Conservation (phyloP, 345 rosid species). For the Bruguiera parviflora region DNA sequence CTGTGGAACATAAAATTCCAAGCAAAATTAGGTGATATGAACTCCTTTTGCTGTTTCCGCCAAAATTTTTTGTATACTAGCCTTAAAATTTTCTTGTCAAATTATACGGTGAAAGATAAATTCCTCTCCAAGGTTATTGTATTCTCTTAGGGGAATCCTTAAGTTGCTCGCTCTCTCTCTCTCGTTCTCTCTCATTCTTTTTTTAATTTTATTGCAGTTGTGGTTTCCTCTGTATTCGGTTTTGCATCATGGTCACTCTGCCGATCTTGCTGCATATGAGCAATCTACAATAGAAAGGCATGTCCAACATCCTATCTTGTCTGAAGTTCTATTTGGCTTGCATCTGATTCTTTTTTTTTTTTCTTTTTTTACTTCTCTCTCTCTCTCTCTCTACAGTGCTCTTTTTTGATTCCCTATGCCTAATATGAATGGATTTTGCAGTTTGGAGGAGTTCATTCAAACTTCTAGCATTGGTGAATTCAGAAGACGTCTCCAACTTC, state of each 20-base stretch:
- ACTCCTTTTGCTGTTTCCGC: too few species aligned
- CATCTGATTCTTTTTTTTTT: not conserved
- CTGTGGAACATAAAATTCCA: too few species aligned
- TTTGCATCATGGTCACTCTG: slow-evolving; percentile 46
- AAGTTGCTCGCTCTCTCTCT: not conserved
- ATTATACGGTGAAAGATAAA: too few species aligned
- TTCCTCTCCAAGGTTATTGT: too few species aligned
- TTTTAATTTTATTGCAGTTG: slow-evolving; percentile 54
- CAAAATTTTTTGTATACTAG: too few species aligned
- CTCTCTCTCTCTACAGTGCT: not conserved
- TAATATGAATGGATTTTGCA: slow-evolving; percentile 37
- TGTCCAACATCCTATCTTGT: slow-evolving; percentile 2
- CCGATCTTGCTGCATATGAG: slow-evolving; percentile 39
- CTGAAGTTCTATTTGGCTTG: not conserved
- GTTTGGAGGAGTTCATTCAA: slow-evolving; percentile 81
- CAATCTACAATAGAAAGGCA: slow-evolving; percentile 67
- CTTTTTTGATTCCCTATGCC: not conserved
- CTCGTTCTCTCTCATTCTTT: not conserved
- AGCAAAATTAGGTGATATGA: too few species aligned
- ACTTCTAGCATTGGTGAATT: slow-evolving; percentile 89
- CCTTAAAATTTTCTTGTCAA: too few species aligned
- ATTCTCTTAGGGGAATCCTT: too few species aligned
- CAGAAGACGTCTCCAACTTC: slow-evolving; percentile 77
- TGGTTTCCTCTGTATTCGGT: slow-evolving; percentile 93
- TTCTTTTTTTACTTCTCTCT: not conserved